Evolutionary conservation across 1,284 basidiomycete genomes (phyloP).

Genomic region (Cutaneotrichosporon spelunceum): DNA sequence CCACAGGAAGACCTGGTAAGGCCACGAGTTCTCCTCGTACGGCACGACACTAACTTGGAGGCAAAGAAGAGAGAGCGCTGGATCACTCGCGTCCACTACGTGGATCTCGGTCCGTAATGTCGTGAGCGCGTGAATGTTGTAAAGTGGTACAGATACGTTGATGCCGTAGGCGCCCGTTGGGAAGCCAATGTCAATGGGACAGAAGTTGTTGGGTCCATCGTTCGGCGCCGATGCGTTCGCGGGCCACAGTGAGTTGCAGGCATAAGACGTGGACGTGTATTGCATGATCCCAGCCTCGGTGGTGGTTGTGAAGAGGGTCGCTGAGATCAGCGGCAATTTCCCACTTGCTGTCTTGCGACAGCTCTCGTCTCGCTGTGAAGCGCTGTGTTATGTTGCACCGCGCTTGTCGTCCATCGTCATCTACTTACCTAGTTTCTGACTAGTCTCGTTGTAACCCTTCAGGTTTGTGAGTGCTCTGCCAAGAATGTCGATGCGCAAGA

Average conservation of each 20-base stretch:
- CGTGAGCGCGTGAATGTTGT: slow-evolving; percentile 67
- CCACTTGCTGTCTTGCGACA: background rate
- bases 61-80: slow-evolving; percentile 72
- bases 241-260: slow-evolving; percentile 70
- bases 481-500: slow-evolving; percentile 47
- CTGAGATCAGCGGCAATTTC: slow-evolving; percentile 49
- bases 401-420: background rate
- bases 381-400: background rate
- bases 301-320: slow-evolving; percentile 79
- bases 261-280: slow-evolving; percentile 65
- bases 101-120: slow-evolving; percentile 80
- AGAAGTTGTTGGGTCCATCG: slow-evolving; percentile 59
- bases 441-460: slow-evolving; percentile 59
- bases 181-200: slow-evolving; percentile 58
- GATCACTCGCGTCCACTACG: slow-evolving; percentile 73
- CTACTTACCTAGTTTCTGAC: slow-evolving; percentile 61
- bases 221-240: slow-evolving; percentile 59
- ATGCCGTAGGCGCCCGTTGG: slow-evolving; percentile 72
- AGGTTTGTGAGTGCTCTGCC: slow-evolving; percentile 55
- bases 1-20: slow-evolving; percentile 77
- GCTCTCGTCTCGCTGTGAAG: no score
- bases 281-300: slow-evolving; percentile 72
- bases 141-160: slow-evolving; percentile 70
- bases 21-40: slow-evolving; percentile 63
- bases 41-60: slow-evolving; percentile 75